phyloP scores from a whole-genome alignment of 179 eudicot genomes.

The Silene noctiflora region DNA sequence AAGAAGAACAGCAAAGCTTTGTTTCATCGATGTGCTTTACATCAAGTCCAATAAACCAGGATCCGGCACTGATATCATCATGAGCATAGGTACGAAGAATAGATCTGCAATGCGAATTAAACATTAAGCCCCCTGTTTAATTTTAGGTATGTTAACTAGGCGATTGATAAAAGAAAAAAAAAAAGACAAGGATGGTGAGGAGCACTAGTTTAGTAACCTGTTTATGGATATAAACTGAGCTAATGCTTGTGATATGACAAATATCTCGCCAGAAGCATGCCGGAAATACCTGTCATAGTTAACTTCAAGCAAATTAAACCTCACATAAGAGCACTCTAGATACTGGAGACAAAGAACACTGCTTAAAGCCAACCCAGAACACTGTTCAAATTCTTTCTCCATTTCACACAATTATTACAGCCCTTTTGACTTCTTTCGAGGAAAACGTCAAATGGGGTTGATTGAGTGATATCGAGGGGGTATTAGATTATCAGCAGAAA shows the following conservation, averaged over 20 bases:
- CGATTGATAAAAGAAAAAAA: not conserved
- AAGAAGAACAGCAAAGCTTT: conserved; percentile 81
- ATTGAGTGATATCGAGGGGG: not conserved
- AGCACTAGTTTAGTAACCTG: conserved; percentile 38
- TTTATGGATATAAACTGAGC: conserved; percentile 82
- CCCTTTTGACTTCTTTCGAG: too few species aligned
- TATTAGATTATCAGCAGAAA: not conserved
- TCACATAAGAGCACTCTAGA: not conserved
- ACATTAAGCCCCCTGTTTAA: not conserved
- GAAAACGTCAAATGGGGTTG: not conserved
- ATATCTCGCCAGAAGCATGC: conserved; percentile 92
- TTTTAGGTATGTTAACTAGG: not conserved
- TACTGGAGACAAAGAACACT: not conserved
- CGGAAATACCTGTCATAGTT: conserved; percentile 57
- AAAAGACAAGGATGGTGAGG: not conserved
- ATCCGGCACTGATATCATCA: conserved; percentile 83
- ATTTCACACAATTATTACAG: not conserved
- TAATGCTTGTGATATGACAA: conserved; percentile 68
- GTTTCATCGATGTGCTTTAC: conserved; percentile 61
- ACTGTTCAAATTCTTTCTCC: not conserved
- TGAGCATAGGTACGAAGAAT: conserved; percentile 73
- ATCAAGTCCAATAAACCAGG: conserved; percentile 91
- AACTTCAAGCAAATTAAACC: conserved; percentile 9
- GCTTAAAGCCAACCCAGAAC: conserved; percentile 6
- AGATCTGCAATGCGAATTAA: conserved; percentile 40